phyloP scores from a whole-genome alignment of 257 asterid genomes.

The Anisodus acutangulus region DNA sequence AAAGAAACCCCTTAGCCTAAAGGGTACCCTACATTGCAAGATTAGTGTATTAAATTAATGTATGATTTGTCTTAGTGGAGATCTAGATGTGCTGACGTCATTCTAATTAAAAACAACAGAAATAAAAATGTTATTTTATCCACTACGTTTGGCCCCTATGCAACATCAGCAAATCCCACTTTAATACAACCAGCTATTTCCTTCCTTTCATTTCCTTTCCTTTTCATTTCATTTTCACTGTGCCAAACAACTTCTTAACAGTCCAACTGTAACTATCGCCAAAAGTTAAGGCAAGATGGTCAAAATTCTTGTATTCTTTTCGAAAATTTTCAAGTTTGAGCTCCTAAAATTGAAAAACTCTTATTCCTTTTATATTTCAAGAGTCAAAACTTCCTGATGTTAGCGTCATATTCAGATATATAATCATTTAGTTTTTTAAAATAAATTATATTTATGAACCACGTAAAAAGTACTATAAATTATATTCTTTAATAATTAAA shows the following conservation, averaged over 20 bases:
- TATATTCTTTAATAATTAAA: no score
- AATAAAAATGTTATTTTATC: neutral
- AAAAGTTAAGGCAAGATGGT: neutral
- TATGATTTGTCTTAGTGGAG: neutral
- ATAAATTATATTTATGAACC: no score
- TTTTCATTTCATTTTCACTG: neutral
- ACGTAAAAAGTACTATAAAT: no score
- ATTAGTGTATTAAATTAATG: no score
- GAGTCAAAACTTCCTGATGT: no score
- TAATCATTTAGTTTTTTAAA: no score
- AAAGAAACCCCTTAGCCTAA: neutral
- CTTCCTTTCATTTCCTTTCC: neutral
- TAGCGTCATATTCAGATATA: no score
- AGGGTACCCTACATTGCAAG: neutral
- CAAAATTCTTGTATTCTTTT: neutral
- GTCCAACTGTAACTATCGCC: neutral
- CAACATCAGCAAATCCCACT: conserved; percentile 28
- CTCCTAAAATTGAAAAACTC: no score
- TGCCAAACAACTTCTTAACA: conserved; percentile 8
- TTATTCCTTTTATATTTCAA: no score
- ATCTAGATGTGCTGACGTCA: conserved; percentile 32
- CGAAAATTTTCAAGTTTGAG: neutral
- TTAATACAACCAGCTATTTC: neutral
- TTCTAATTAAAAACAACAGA: conserved; percentile 18
- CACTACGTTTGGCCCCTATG: conserved; percentile 12